phyloP scores from a whole-genome alignment of 768 basidiomycete species.

The Collybia sp. region DNA sequence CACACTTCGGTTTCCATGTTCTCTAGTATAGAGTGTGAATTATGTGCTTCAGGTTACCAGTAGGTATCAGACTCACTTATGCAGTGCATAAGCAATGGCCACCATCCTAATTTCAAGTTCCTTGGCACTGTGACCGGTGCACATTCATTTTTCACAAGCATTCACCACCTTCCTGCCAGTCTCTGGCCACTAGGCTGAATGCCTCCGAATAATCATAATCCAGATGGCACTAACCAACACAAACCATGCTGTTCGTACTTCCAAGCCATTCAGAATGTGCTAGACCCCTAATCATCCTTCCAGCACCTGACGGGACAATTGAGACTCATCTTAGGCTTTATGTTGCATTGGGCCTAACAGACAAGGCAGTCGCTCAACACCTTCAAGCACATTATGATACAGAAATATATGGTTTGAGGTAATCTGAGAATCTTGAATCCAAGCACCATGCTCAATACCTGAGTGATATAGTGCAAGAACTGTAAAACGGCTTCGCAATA shows the following conservation, averaged over 20 bases:
- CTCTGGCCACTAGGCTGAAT: no score
- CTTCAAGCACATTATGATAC: slow-evolving; percentile 10
- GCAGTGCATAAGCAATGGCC: no score
- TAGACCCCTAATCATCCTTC: neutral
- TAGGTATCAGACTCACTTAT: no score
- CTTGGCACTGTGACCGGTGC: no score
- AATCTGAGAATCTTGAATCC: neutral
- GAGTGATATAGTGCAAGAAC: neutral
- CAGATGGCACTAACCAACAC: slow-evolving; percentile 1
- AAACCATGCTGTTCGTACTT: slow-evolving; percentile 7
- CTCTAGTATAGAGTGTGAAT: no score
- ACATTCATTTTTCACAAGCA: no score
- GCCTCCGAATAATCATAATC: no score
- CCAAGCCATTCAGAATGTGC: neutral
- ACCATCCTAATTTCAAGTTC: no score
- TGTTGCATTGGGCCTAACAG: slow-evolving; percentile 4
- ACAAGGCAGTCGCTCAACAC: slow-evolving; percentile 9
- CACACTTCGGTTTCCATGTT: no score
- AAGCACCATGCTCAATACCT: no score
- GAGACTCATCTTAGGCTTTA: slow-evolving; percentile 1
- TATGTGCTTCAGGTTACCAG: no score
- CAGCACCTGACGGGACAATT: slow-evolving; percentile 9
- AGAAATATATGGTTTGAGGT: slow-evolving; percentile 11
- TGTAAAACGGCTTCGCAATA: slow-evolving; percentile 3
- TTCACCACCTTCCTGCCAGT: no score